Evolutionary conservation across 306 rosid genomes (phyloP).

Genomic region (Vigna angularis): DNA sequence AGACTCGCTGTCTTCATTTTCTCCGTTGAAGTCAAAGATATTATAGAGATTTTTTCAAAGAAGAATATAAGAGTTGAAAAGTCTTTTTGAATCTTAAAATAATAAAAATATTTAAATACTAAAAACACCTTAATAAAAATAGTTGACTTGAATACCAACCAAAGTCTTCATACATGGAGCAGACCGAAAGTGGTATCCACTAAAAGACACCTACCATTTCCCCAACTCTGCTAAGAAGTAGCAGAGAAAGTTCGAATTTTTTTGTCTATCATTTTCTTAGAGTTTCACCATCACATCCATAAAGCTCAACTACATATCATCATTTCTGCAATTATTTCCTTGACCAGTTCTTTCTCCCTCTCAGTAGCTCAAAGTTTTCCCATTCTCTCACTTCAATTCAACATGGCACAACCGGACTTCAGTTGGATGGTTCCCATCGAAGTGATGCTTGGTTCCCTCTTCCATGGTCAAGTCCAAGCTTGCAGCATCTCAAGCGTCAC

Average conservation of each 20-base stretch:
- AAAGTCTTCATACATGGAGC: too few relatives aligned
- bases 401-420: not conserved
- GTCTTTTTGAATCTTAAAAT: too few relatives aligned
- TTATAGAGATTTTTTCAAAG: too few relatives aligned
- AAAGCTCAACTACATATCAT: not conserved
- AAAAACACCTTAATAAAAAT: too few relatives aligned
- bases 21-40: too few relatives aligned
- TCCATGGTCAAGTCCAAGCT: slow-evolving; percentile 1
- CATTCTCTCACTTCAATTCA: not conserved
- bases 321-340: not conserved
- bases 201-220: not conserved
- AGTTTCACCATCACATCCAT: not conserved
- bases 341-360: not conserved
- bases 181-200: not conserved
- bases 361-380: not conserved
- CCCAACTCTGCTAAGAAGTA: not conserved
- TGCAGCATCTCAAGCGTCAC: slow-evolving; percentile 41
- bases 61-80: too few relatives aligned
- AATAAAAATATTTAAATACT: too few relatives aligned
- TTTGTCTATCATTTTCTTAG: not conserved
- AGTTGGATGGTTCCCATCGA: slow-evolving; percentile 32
- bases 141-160: too few relatives aligned
- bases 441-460: not conserved
- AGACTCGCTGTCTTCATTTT: too few relatives aligned
- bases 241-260: not conserved